Percentiles rank a stretch among this genome's conserved stretches.
Conservation (phyloP, 2,329 filamentous ascomycete genomes). For the Dothistroma septosporum region DNA sequence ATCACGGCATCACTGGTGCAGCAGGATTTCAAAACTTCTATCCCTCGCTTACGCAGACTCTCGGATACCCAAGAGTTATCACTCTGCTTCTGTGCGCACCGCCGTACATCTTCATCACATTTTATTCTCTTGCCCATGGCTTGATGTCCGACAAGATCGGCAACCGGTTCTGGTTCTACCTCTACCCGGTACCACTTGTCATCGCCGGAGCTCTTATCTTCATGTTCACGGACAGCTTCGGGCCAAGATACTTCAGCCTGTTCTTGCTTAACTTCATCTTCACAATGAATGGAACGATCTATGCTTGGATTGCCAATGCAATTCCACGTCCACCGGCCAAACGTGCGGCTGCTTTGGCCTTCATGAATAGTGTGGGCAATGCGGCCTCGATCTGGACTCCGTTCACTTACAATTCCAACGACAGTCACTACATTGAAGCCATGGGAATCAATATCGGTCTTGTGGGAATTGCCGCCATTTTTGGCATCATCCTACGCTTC, state of each 20-base stretch:
- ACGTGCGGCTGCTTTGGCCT: slow-evolving; percentile 66
- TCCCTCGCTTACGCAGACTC: slow-evolving; percentile 47
- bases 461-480: slow-evolving; percentile 26
- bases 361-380: slow-evolving; percentile 72
- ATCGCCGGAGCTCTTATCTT: slow-evolving; percentile 53
- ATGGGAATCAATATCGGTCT: slow-evolving; percentile 36
- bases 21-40: slow-evolving; percentile 57
- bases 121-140: slow-evolving; percentile 46
- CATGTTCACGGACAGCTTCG: slow-evolving; percentile 51
- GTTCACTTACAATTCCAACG: slow-evolving; percentile 35
- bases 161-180: slow-evolving; percentile 51
- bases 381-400: slow-evolving; percentile 59
- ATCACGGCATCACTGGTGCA: slow-evolving; percentile 48
- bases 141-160: slow-evolving; percentile 43
- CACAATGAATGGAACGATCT: slow-evolving; percentile 54
- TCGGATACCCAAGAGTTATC: slow-evolving; percentile 43
- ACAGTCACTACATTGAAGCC: slow-evolving; percentile 31
- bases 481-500: slow-evolving; percentile 29
- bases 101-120: slow-evolving; percentile 53
- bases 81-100: slow-evolving; percentile 52
- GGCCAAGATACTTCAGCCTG: slow-evolving; percentile 51
- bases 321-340: slow-evolving; percentile 73
- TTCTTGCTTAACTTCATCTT: slow-evolving; percentile 57
- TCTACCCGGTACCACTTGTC: slow-evolving; percentile 50
- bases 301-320: slow-evolving; percentile 73